Percentiles rank a stretch among this genome's conserved stretches.
Evolutionary conservation across 2,329 filamentous ascomycete species (phyloP).

Genomic region (Colletotrichum plurivorum): DNA sequence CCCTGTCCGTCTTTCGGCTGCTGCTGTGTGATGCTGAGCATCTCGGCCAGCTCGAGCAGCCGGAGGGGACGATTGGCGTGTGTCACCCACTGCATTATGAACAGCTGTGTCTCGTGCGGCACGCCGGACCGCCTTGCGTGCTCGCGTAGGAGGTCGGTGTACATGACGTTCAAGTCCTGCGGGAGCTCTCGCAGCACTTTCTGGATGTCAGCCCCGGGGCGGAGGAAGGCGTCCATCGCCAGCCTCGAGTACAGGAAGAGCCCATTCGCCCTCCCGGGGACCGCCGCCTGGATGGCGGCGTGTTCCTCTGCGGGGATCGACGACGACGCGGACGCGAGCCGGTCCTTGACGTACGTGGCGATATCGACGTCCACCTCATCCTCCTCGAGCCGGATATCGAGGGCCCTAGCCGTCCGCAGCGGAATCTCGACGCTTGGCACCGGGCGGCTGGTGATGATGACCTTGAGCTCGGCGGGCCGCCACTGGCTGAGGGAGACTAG

Average conservation of each 20-base stretch:
- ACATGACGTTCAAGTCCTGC: constrained; percentile 55
- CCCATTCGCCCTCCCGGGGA: constrained; percentile 55
- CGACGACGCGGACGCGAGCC: constrained; percentile 20
- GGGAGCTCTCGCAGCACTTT: constrained; percentile 51
- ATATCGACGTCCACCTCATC: constrained; percentile 57
- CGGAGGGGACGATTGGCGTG: constrained; percentile 58
- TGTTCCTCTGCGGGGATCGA: constrained; percentile 42
- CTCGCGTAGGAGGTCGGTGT: constrained; percentile 54
- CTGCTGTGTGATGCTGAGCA: neutral
- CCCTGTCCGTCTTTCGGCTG: neutral
- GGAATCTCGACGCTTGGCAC: constrained; percentile 47
- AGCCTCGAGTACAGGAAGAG: constrained; percentile 61
- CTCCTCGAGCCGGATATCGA: constrained; percentile 55
- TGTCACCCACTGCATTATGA: constrained; percentile 58
- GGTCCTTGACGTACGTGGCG: constrained; percentile 50
- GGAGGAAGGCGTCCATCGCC: constrained; percentile 55
- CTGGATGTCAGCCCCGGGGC: constrained; percentile 44
- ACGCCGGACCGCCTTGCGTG: constrained; percentile 52
- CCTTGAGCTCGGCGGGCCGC: constrained; percentile 52
- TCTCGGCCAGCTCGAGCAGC: constrained; percentile 56
- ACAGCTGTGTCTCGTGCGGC: constrained; percentile 49
- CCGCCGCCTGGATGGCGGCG: constrained; percentile 45
- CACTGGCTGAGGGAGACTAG: constrained; percentile 51
- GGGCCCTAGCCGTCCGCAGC: constrained; percentile 45
- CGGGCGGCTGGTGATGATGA: constrained; percentile 60